phyloP scores from a whole-genome alignment of 75 land plant genomes.

The Sequoiadendron giganteum region DNA sequence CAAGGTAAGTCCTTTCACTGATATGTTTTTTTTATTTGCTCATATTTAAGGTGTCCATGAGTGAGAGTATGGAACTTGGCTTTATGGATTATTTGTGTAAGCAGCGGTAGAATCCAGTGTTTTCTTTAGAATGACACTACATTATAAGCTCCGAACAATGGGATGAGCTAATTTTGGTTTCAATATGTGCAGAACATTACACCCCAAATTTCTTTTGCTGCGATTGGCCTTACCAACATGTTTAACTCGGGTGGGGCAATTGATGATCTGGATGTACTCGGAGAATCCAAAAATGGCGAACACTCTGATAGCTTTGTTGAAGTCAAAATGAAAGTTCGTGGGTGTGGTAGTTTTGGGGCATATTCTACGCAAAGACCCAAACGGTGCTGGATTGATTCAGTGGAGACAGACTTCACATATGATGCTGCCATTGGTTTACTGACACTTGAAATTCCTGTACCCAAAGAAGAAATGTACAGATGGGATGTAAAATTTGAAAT shows the following conservation, averaged over 20 bases:
- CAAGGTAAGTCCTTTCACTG: constrained; percentile 38
- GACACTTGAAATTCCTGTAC: constrained; percentile 22
- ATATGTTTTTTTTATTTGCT: too few relatives aligned
- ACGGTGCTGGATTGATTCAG: constrained; percentile 17
- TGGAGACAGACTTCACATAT: constrained; percentile 14
- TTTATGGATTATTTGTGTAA: background rate
- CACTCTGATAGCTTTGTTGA: background rate
- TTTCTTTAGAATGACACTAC: background rate
- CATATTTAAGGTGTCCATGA: background rate
- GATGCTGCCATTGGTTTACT: constrained; percentile 19
- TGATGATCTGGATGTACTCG: constrained; percentile 18
- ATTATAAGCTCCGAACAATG: background rate
- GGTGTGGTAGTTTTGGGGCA: constrained; percentile 73
- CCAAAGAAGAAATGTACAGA: constrained; percentile 31
- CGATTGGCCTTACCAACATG: constrained; percentile 89
- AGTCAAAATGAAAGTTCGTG: constrained; percentile 57
- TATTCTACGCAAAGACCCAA: constrained; percentile 63
- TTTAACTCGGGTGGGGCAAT: constrained; percentile 86
- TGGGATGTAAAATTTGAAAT: constrained; percentile 23
- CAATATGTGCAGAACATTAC: constrained; percentile 38
- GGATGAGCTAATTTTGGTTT: background rate
- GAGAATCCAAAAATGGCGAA: background rate
- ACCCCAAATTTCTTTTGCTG: constrained; percentile 56
- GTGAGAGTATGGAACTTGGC: background rate
- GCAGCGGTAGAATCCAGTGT: background rate